A percentile compares a stretch with the other conserved stretches of the same genome.
These are phyloP conservation scores for Hypoxylon lienhwacheense DNA, from an alignment of 495 filamentous ascomycete genomes.

Conservation along the genomic window DNA sequence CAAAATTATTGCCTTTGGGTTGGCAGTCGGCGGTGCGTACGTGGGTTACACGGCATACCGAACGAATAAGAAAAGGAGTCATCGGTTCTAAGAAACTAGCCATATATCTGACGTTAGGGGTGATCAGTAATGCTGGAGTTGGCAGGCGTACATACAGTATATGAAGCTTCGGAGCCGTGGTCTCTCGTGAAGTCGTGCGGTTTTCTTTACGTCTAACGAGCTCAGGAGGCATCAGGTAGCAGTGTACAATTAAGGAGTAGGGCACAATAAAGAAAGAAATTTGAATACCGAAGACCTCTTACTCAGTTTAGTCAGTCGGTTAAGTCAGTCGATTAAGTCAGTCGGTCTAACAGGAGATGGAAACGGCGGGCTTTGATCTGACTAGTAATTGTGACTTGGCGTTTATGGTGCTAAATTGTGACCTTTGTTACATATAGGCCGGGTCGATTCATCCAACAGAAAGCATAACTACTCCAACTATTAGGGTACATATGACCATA, in stretches of 20 bases:
- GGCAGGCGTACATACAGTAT: slow-evolving; percentile 25
- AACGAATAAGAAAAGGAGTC: slow-evolving; percentile 64
- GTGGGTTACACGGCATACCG: slow-evolving; percentile 83
- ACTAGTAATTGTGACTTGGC: neutral
- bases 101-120: slow-evolving; percentile 1
- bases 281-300: slow-evolving; percentile 2
- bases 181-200: slow-evolving; percentile 4
- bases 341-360: neutral
- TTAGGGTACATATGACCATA: no score
- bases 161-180: slow-evolving; percentile 13
- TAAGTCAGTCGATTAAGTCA: no score
- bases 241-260: slow-evolving; percentile 34
- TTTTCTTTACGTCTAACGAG: slow-evolving; percentile 18
- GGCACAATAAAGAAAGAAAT: slow-evolving; percentile 21
- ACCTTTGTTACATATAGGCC: no score
- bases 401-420: slow-evolving; percentile 1
- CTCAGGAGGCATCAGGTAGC: slow-evolving; percentile 23
- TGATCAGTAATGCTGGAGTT: slow-evolving; percentile 6
- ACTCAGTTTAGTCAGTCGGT: neutral
- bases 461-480: no score
- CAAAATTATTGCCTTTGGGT: slow-evolving; percentile 75
- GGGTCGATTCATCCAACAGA: no score
- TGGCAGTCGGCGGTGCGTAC: slow-evolving; percentile 72
- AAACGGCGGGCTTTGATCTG: neutral
- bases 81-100: slow-evolving; percentile 66